phyloP scores from a whole-genome alignment of 306 rosid genomes.

The Cicer judaicum region DNA sequence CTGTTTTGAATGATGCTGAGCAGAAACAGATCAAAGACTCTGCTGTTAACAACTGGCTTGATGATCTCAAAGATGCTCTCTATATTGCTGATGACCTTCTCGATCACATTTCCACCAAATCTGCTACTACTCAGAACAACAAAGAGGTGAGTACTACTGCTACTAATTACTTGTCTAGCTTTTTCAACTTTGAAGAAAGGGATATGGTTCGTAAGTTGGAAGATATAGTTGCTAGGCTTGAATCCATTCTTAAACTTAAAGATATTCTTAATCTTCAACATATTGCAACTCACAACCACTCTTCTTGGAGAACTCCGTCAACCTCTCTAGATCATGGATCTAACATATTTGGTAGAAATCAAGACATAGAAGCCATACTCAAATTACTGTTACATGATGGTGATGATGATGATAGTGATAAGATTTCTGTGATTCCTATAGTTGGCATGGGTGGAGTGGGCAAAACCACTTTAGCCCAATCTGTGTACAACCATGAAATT shows the following conservation, averaged over 20 bases:
- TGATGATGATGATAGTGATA: not conserved
- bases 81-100: constrained; percentile 14
- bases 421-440: constrained; percentile 3
- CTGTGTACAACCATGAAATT: not conserved
- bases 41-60: constrained; percentile 44
- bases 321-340: not conserved
- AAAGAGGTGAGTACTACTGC: not conserved
- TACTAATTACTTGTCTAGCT: not conserved
- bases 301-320: constrained; percentile 4
- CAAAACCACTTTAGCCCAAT: constrained; percentile 3
- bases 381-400: not conserved
- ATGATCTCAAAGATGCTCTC: constrained; percentile 40
- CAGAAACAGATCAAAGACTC: constrained; percentile 35
- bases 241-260: constrained; percentile 5
- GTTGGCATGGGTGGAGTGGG: constrained; percentile 17
- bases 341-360: constrained; percentile 7
- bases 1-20: constrained; percentile 47
- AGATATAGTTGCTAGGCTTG: constrained; percentile 5
- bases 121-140: not conserved
- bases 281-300: not conserved
- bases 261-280: constrained; percentile 27
- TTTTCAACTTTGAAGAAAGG: constrained; percentile 4
- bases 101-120: constrained; percentile 18
- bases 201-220: not conserved
- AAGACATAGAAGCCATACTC: not conserved